Evolutionary conservation across 2,329 filamentous ascomycete genomes (phyloP), one percentile per base, ranked within the genome.

Genomic region (Aspergillus pseudonomiae): DNA sequence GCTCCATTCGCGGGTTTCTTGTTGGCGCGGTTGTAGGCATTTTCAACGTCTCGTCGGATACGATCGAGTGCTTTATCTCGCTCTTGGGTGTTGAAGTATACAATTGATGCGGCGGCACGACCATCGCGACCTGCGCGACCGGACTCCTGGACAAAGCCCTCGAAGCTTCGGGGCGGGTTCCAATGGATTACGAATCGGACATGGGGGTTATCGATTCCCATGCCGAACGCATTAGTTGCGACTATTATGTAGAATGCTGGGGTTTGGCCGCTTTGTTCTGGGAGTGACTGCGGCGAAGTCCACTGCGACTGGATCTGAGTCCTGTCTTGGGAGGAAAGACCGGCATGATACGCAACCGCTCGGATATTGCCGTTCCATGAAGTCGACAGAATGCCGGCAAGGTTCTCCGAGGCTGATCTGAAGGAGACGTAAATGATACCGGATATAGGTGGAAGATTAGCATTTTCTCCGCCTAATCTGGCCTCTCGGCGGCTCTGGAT

Each of bases 131-230:
- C 94, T 6, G 94, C 94, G 45, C 94, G 90, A 0, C 94, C 94
- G 2, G 93, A 94, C 83, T 98, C 94, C 79, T 98, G 94, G 72
- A 97, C 97, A 75, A 95, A 97, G 1, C 94, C 93, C 76, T 98
- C 94, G 75, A 98, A 97, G 3, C 91, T 95, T 74, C 96, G 96
- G 11, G 94, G 92, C 11, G 97, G 85, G 63, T 93, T 91, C 93
- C 94, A 98, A 78, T 98, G 94, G 1, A 95, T 89, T 1, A 98
- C 94, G 71, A 97, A 97, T 3, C 94, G 91, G 12, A 98, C 94
- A 70, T 96, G 91, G 59, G 95, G 89, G 77, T 97, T 97, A 78
- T 98, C 94, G 67, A 98, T 97, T 30, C 94, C 94, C 94, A 98
- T 98, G 2, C 94, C 94, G 72, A 98, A 98, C 0, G 94, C 94